These are phyloP conservation scores for Crithidia mellificae DNA, from an alignment of 208 protist genomes.

Conservation along the genomic window DNA sequence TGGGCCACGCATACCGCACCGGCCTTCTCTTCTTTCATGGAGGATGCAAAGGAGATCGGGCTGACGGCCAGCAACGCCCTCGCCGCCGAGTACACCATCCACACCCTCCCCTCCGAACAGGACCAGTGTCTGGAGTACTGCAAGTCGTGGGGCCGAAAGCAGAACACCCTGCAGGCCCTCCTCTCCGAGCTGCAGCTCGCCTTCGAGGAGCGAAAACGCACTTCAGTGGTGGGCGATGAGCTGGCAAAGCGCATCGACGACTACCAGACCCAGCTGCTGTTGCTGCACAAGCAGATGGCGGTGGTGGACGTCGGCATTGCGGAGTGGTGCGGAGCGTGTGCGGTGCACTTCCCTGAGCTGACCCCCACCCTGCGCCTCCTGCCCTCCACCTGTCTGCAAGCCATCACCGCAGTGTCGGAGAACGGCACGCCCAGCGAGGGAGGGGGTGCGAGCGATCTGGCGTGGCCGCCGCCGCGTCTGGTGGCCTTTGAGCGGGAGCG, in stretches of 20 bases:
- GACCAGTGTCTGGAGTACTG: conserved; percentile 60
- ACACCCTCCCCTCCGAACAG: conserved; percentile 32
- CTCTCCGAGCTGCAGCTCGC: conserved; percentile 47
- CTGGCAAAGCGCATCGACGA: conserved; percentile 26
- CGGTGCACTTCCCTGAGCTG: conserved; percentile 58
- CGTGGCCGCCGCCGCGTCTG: conserved; percentile 30
- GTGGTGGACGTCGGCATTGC: conserved; percentile 47
- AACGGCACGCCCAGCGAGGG: conserved; percentile 9
- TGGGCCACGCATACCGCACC: conserved; percentile 31
- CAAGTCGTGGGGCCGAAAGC: conserved; percentile 43
- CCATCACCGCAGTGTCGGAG: conserved; percentile 13
- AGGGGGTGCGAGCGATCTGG: not conserved
- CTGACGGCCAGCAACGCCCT: conserved; percentile 68
- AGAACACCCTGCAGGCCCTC: conserved; percentile 43
- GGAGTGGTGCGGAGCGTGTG: conserved; percentile 57
- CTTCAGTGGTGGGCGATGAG: not conserved
- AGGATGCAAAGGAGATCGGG: conserved; percentile 61
- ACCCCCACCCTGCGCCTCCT: conserved; percentile 34
- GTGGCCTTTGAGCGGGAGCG: conserved; percentile 66
- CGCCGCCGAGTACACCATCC: conserved; percentile 53
- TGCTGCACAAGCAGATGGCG: conserved; percentile 42
- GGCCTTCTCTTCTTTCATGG: conserved; percentile 33
- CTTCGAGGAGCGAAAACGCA: conserved; percentile 3
- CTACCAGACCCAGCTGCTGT: conserved; percentile 32
- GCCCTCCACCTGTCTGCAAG: conserved; percentile 49